These are phyloP conservation scores for Leccinum huronense DNA, from an alignment of 1,284 basidiomycete species.

Conservation along the genomic window DNA sequence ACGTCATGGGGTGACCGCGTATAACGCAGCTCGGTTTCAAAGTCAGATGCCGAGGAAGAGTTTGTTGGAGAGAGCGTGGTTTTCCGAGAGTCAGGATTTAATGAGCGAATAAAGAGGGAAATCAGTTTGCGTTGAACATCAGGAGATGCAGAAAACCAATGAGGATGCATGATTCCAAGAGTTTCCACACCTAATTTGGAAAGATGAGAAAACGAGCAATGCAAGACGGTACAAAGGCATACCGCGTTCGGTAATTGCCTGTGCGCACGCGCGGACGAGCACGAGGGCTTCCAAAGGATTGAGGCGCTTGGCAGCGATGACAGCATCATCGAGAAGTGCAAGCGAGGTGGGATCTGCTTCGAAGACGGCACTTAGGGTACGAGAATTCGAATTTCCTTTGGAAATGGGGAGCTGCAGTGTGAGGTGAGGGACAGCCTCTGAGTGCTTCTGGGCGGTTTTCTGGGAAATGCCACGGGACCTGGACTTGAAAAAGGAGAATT, in stretches of 20 bases:
- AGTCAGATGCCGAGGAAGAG: constrained; percentile 45
- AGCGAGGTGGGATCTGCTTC: constrained; percentile 54
- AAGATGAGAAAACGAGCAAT: constrained; percentile 8
- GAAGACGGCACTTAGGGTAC: constrained; percentile 54
- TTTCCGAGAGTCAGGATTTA: constrained; percentile 45
- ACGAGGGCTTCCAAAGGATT: constrained; percentile 58
- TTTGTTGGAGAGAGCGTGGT: constrained; percentile 50
- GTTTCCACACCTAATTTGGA: constrained; percentile 59
- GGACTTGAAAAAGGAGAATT: constrained; percentile 50
- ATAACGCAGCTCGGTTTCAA: constrained; percentile 61
- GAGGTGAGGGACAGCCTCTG: constrained; percentile 45
- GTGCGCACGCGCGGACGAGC: constrained; percentile 62
- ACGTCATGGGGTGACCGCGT: constrained; percentile 70
- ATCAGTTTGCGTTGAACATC: constrained; percentile 66
- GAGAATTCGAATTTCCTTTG: constrained; percentile 47
- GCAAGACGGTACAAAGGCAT: constrained; percentile 20
- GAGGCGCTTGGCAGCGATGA: constrained; percentile 55
- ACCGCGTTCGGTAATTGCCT: constrained; percentile 62
- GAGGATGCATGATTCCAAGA: constrained; percentile 76
- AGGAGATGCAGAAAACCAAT: constrained; percentile 72
- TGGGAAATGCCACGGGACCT: constrained; percentile 44
- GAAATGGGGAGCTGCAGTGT: constrained; percentile 57
- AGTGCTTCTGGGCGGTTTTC: constrained; percentile 24
- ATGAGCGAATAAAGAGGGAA: constrained; percentile 66
- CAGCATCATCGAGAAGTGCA: constrained; percentile 47